These are phyloP conservation scores for Lentinula boryana DNA, from an alignment of 768 basidiomycete genomes.

Conservation along the genomic window DNA sequence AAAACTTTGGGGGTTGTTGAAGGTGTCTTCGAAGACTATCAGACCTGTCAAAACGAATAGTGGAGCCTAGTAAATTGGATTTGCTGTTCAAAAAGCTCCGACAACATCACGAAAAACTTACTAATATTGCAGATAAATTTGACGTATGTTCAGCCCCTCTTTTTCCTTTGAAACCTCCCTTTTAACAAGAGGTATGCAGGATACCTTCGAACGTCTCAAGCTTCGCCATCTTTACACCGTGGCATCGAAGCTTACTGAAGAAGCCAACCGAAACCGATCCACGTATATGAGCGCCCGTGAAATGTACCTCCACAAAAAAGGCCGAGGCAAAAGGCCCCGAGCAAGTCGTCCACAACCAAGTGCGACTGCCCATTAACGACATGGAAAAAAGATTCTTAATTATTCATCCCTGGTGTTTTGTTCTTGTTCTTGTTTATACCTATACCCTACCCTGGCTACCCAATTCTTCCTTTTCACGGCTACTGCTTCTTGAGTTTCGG, in stretches of 20 bases:
- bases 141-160: not conserved
- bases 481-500: no score
- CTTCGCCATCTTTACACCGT: conserved; percentile 2
- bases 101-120: not conserved
- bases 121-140: conserved; percentile 2
- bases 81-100: not conserved
- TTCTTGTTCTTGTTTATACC: no score
- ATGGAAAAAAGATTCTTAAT: no score
- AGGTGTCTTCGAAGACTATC: conserved; percentile 6
- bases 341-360: no score
- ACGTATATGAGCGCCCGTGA: not conserved
- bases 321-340: no score
- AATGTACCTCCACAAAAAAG: not conserved
- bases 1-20: not conserved
- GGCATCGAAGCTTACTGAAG: not conserved
- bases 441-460: no score
- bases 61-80: not conserved
- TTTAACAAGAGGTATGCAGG: not conserved
- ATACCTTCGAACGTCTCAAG: conserved; percentile 4
- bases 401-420: no score
- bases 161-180: not conserved
- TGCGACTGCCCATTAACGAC: no score
- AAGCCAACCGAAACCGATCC: not conserved
- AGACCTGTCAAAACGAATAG: not conserved
- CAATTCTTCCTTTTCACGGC: no score